These are phyloP conservation scores for Lentinula guzmanii DNA, from an alignment of 768 basidiomycete genomes.

Conservation along the genomic window DNA sequence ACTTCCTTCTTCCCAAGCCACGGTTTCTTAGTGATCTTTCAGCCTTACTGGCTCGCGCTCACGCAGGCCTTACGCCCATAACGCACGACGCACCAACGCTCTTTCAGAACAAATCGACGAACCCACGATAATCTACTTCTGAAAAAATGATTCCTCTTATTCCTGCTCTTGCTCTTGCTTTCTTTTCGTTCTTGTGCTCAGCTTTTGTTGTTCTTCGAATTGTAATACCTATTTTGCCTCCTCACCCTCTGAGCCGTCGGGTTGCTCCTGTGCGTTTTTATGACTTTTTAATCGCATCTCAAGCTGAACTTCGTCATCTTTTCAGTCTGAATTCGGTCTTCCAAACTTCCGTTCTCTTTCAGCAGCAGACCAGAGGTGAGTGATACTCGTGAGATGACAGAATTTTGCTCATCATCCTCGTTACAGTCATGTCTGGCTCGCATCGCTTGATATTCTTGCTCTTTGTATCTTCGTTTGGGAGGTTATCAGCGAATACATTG, in stretches of 20 bases:
- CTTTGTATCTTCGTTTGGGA: slow-evolving; percentile 66
- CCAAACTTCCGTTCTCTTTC: slow-evolving; percentile 65
- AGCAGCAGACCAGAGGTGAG: slow-evolving; percentile 52
- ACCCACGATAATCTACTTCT: slow-evolving; percentile 14
- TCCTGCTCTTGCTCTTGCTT: slow-evolving; percentile 59
- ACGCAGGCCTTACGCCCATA: slow-evolving; percentile 38
- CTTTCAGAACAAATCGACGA: slow-evolving; percentile 27
- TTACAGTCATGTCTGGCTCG: slow-evolving; percentile 59
- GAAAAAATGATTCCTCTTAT: slow-evolving; percentile 60
- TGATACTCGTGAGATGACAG: background rate
- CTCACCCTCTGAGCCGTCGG: slow-evolving; percentile 65
- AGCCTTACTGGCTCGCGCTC: slow-evolving; percentile 1
- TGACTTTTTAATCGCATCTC: slow-evolving; percentile 6
- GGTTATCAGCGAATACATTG: slow-evolving; percentile 43
- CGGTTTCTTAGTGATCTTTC: background rate
- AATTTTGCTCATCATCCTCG: background rate
- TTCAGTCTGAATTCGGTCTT: slow-evolving; percentile 70
- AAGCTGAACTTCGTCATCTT: slow-evolving; percentile 14
- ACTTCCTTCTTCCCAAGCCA: background rate
- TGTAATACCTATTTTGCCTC: slow-evolving; percentile 68
- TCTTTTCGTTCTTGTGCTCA: slow-evolving; percentile 68
- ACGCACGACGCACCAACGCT: slow-evolving; percentile 37
- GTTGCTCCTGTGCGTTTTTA: slow-evolving; percentile 57
- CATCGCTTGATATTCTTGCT: slow-evolving; percentile 58
- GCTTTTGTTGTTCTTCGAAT: slow-evolving; percentile 74